Evolutionary conservation across 495 filamentous ascomycete species (phyloP), one percentile per base, ranked within the genome.

Genomic region (Aspergillus bridgeri): DNA sequence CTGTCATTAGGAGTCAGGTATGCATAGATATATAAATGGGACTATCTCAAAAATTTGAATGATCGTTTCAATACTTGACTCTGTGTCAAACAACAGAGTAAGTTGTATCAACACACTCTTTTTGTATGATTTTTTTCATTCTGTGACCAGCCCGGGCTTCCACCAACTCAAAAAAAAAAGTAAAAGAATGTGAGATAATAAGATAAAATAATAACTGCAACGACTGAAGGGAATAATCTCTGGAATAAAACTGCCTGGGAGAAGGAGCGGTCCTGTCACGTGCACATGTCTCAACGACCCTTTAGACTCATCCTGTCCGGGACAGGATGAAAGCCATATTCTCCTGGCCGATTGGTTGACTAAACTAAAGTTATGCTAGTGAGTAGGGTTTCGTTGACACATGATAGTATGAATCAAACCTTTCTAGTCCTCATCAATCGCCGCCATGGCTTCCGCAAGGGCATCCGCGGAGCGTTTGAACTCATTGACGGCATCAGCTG

Each of bases 371-470:
- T 4, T 15, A 15, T 38, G 33, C 4, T 13, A 38, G 33, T 38
- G 6, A 38, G 33, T 38, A 38, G 33, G 17, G 13, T 38, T 11
- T 15, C 33, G 17, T 20, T 20, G 45, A 5, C 3, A 18, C 17
- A 9, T 21, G 17, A 9, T 42, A 20, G 51, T 44, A 52, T 42
- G 38, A 53, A 23, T 24, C 48, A 6, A 21, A 49, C 46, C 33
- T 44, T 38, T 46, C 29, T 51, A 51, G 17, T 60, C 49, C 45
- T 64, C 65, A 33, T 73, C 67, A 42, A 76, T 53, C n/a, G 62
- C 67, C 56, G 75, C 69, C 64, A 79, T 69, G 38, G 75, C 75
- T 13, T 74, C 66, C 17, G 75, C 72, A 48, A 75, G 66, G 42
- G 67, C 70, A 58, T 74, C 72, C 38, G 69, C 65, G 47, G 74